Conservation (phyloP, 2,329 filamentous ascomycete species). For the Alternaria brassicicola region DNA sequence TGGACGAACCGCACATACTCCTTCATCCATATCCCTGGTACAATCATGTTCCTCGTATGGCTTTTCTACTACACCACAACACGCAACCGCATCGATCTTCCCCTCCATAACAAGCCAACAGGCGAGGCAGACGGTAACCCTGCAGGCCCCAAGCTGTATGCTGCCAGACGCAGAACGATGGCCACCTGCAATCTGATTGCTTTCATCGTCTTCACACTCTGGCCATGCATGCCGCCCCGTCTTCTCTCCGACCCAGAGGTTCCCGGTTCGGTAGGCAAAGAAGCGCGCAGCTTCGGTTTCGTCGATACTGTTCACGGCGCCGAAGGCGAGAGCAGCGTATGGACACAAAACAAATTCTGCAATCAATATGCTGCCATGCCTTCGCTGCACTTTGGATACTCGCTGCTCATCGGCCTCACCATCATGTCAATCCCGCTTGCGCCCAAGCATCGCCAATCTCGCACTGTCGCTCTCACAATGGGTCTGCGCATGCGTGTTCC, state of each 20-base stretch:
- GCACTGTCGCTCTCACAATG: constrained; percentile 33
- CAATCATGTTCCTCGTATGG: constrained; percentile 70
- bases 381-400: constrained; percentile 76
- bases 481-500: constrained; percentile 50
- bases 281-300: constrained; percentile 66
- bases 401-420: constrained; percentile 73
- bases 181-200: constrained; percentile 65
- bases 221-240: constrained; percentile 67
- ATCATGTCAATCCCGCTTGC: constrained; percentile 69
- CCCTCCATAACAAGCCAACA: constrained; percentile 46
- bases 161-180: constrained; percentile 62
- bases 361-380: constrained; percentile 83
- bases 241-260: constrained; percentile 61
- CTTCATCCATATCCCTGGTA: constrained; percentile 79
- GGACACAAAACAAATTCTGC: constrained; percentile 75
- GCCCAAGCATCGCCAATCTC: constrained; percentile 57
- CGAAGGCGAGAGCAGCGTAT: constrained; percentile 68
- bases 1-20: constrained; percentile 77
- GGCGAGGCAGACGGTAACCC: constrained; percentile 46
- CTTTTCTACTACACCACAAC: constrained; percentile 75
- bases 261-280: constrained; percentile 60
- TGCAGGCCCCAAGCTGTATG: constrained; percentile 60
- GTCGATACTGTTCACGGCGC: constrained; percentile 64
- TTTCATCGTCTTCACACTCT: constrained; percentile 64
- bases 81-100: constrained; percentile 56